phyloP scores from a whole-genome alignment of 257 asterid genomes.

The Lantana camara region DNA sequence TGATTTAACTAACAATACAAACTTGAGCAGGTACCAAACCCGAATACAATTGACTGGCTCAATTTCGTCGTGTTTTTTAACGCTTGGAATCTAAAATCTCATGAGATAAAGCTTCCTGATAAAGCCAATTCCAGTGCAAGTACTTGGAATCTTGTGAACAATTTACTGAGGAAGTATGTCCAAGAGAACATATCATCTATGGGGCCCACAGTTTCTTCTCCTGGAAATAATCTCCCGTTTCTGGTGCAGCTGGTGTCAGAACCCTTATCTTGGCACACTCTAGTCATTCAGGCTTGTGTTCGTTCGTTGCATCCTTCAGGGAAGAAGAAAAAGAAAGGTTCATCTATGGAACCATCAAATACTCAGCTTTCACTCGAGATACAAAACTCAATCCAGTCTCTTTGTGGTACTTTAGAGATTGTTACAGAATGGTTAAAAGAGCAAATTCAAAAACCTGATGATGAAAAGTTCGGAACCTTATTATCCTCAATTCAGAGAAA shows the following conservation, averaged over 20 bases:
- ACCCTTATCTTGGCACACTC: slow-evolving; percentile 88
- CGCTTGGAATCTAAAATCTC: slow-evolving; percentile 80
- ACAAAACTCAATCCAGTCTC: slow-evolving; percentile 58
- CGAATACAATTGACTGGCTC: slow-evolving; percentile 71
- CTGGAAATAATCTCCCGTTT: slow-evolving; percentile 61
- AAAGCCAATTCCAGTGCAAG: slow-evolving; percentile 30
- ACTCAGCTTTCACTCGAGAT: slow-evolving; percentile 47
- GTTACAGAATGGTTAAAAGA: slow-evolving; percentile 65
- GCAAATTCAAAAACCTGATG: slow-evolving; percentile 52
- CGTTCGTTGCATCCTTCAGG: slow-evolving; percentile 72
- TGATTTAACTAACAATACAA: neutral
- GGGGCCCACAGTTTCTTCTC: slow-evolving; percentile 60
- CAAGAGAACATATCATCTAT: slow-evolving; percentile 52
- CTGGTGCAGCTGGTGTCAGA: slow-evolving; percentile 82
- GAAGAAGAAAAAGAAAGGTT: slow-evolving; percentile 91
- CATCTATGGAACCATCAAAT: slow-evolving; percentile 53
- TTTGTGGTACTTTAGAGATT: slow-evolving; percentile 54
- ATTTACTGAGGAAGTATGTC: slow-evolving; percentile 55
- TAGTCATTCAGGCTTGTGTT: slow-evolving; percentile 69
- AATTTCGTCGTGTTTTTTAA: slow-evolving; percentile 77
- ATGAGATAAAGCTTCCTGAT: slow-evolving; percentile 46
- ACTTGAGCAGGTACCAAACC: slow-evolving; percentile 53
- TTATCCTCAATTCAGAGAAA: slow-evolving; percentile 53
- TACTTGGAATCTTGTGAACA: slow-evolving; percentile 73
- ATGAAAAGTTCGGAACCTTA: slow-evolving; percentile 46